phyloP scores from a whole-genome alignment of 257 asterid species.

The Capsicum rhomboideum region DNA sequence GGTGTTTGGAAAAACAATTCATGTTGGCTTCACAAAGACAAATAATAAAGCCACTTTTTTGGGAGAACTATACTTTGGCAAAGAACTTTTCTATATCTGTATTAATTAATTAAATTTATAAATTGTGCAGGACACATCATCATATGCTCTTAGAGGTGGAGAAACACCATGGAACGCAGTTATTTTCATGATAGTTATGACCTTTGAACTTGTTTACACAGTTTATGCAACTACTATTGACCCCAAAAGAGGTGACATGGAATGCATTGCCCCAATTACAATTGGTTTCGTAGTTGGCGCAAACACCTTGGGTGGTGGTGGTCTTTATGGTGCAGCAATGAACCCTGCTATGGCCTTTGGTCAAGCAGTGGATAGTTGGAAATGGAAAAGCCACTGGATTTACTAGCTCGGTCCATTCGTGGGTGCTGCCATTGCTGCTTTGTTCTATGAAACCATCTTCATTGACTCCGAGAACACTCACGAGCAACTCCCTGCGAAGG shows the following conservation, averaged over 20 bases:
- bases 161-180: constrained; percentile 46
- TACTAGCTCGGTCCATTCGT: constrained; percentile 53
- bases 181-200: constrained; percentile 64
- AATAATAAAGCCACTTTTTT: no score
- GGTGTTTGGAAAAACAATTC: no score
- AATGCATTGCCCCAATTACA: constrained; percentile 63
- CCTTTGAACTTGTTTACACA: constrained; percentile 39
- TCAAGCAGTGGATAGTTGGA: constrained; percentile 73
- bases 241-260: constrained; percentile 67
- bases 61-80: no score
- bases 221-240: constrained; percentile 44
- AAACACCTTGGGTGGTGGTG: constrained; percentile 69
- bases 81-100: no score
- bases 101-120: neutral
- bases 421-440: constrained; percentile 60
- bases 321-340: constrained; percentile 65
- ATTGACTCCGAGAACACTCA: constrained; percentile 29
- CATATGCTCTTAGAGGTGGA: constrained; percentile 52
- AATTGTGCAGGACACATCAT: constrained; percentile 42
- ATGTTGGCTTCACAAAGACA: no score
- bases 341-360: constrained; percentile 84
- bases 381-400: constrained; percentile 25
- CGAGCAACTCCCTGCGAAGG: constrained; percentile 32
- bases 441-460: constrained; percentile 50
- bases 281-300: constrained; percentile 79